A percentile compares a stretch with the other conserved stretches of the same genome.
phyloP scores from a whole-genome alignment of 345 rosid species.

The Syzygium aqueum region DNA sequence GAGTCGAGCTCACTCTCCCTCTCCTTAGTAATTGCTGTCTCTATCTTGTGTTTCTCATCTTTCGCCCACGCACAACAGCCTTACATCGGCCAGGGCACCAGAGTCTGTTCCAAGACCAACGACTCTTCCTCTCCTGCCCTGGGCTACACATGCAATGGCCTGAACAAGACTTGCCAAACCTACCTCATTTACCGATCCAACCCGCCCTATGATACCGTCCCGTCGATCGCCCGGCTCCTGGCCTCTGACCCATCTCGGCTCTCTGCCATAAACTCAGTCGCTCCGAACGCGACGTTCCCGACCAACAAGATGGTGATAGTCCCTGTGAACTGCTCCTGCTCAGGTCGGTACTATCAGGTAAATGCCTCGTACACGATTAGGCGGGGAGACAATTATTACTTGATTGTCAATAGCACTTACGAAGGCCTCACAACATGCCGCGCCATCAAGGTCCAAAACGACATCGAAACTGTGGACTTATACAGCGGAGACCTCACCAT shows the following conservation, averaged over 20 bases:
- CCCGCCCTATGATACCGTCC: conserved; percentile 19
- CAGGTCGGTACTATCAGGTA: conserved; percentile 28
- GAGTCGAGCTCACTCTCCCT: neutral
- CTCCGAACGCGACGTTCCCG: conserved; percentile 6
- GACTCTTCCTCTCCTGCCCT: neutral
- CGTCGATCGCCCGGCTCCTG: conserved; percentile 20
- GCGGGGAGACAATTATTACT: conserved; percentile 3
- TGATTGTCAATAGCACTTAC: conserved; percentile 17
- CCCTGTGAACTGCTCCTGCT: conserved; percentile 29
- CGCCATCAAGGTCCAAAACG: conserved; percentile 16
- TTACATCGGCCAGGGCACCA: conserved; percentile 1
- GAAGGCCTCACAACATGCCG: conserved; percentile 29
- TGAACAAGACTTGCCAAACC: conserved; percentile 10
- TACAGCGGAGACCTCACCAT: conserved; percentile 3
- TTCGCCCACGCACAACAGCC: conserved; percentile 16
- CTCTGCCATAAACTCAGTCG: conserved; percentile 18
- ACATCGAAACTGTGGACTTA: conserved; percentile 2
- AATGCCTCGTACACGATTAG: conserved; percentile 22
- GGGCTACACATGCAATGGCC: conserved; percentile 12
- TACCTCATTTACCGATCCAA: conserved; percentile 20
- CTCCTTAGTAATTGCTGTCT: neutral
- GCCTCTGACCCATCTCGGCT: conserved; percentile 25
- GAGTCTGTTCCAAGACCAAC: neutral
- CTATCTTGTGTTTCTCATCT: neutral
- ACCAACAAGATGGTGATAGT: conserved; percentile 22